Conservation (phyloP, 352 stramenopile species). For the Globisporangium splendens region DNA sequence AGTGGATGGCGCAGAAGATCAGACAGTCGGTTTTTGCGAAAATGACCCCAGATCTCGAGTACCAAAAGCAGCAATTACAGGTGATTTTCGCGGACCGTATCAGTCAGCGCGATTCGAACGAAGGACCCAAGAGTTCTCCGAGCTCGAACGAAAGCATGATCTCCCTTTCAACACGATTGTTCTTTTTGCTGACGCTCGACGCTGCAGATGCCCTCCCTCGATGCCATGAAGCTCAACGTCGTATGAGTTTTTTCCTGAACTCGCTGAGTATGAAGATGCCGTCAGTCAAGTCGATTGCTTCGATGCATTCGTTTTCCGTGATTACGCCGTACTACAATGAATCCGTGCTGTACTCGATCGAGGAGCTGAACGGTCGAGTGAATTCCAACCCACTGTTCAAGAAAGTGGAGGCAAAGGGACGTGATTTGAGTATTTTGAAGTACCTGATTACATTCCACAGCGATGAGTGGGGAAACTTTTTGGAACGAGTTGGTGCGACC, state of each 20-base stretch:
- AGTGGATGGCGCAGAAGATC: conserved; percentile 84
- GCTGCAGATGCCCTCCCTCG: conserved; percentile 76
- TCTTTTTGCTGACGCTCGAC: conserved; percentile 84
- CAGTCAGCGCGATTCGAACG: conserved; percentile 48
- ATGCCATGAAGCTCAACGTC: conserved; percentile 78
- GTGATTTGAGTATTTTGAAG: conserved; percentile 86
- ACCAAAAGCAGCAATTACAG: conserved; percentile 77
- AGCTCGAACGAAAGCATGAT: conserved; percentile 81
- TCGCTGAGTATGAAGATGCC: conserved; percentile 88
- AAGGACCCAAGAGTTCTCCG: conserved; percentile 38
- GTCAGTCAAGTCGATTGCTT: conserved; percentile 73
- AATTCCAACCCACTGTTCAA: conserved; percentile 81
- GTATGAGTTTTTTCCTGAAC: conserved; percentile 90
- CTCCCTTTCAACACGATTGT: conserved; percentile 72
- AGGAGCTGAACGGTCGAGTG: conserved; percentile 81
- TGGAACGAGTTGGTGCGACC: conserved; percentile 73
- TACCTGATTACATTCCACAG: conserved; percentile 87
- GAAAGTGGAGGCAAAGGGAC: conserved; percentile 81
- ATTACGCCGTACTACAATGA: conserved; percentile 90
- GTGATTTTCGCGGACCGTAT: conserved; percentile 73
- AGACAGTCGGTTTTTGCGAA: conserved; percentile 74
- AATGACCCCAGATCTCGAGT: conserved; percentile 71
- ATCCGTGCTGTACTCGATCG: conserved; percentile 79
- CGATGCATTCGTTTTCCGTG: conserved; percentile 88
- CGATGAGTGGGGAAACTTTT: conserved; percentile 86